These are phyloP conservation scores for Alternaria incomplexa DNA, from an alignment of 2,329 filamentous ascomycete genomes.

Conservation along the genomic window DNA sequence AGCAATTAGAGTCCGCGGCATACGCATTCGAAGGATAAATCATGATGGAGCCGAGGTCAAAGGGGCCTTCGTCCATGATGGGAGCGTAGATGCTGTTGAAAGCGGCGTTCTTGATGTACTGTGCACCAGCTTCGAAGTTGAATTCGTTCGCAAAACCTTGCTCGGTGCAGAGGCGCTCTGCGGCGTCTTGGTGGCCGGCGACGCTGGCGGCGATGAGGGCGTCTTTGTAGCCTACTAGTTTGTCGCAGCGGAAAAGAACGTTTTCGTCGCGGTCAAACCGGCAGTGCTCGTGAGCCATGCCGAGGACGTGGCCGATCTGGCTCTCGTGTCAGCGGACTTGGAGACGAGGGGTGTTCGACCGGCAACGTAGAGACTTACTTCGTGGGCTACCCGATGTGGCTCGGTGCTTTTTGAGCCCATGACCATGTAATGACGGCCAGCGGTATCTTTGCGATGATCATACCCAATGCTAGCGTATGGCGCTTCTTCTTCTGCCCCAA, in stretches of 20 bases:
- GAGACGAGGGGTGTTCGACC: background rate
- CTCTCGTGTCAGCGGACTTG: background rate
- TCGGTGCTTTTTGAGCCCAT: background rate
- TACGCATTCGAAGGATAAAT: slow-evolving; percentile 1
- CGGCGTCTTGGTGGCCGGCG: background rate
- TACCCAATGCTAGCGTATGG: background rate
- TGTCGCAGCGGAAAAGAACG: slow-evolving; percentile 3
- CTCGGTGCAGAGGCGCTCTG: background rate
- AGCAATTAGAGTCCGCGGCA: background rate
- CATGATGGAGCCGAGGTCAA: slow-evolving; percentile 5
- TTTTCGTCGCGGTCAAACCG: background rate
- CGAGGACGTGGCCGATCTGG: background rate
- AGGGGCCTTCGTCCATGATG: background rate
- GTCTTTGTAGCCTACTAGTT: background rate
- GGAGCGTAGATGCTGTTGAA: background rate
- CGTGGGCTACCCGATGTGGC: background rate
- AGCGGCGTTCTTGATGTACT: background rate
- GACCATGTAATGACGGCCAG: background rate
- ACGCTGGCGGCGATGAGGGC: background rate
- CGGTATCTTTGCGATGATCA: background rate
- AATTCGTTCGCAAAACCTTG: background rate
- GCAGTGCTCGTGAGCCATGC: slow-evolving; percentile 10
- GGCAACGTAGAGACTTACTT: background rate
- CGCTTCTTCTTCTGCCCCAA: background rate
- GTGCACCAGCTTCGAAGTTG: background rate